Percentiles rank a stretch among this genome's conserved stretches.
phyloP scores from a whole-genome alignment of 768 basidiomycete species.

The Trametes coccinea region DNA sequence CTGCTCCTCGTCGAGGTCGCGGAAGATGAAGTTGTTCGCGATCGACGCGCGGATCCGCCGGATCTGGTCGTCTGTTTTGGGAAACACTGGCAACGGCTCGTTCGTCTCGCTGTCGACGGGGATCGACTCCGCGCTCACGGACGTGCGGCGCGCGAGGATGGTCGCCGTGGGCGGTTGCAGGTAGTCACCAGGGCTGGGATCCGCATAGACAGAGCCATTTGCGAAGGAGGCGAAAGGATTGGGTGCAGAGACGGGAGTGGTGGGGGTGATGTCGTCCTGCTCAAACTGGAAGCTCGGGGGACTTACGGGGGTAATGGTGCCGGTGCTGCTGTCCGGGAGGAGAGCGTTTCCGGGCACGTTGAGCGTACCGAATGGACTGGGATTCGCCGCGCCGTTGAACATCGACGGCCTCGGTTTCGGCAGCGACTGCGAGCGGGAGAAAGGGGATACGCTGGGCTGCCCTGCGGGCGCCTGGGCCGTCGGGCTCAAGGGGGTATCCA shows the following conservation, averaged over 20 bases:
- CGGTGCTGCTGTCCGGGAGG: slow-evolving; percentile 47
- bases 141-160: slow-evolving; percentile 87
- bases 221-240: slow-evolving; percentile 41
- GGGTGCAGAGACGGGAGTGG: slow-evolving; percentile 52
- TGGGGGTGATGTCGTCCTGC: slow-evolving; percentile 59
- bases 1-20: slow-evolving; percentile 96
- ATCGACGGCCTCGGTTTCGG: slow-evolving; percentile 55
- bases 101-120: slow-evolving; percentile 68
- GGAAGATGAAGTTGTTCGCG: slow-evolving; percentile 88
- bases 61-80: slow-evolving; percentile 83
- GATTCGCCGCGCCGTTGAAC: slow-evolving; percentile 49
- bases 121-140: slow-evolving; percentile 95
- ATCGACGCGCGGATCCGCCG: slow-evolving; percentile 87
- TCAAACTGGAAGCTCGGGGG: slow-evolving; percentile 63
- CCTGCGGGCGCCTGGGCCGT: slow-evolving; percentile 35
- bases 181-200: slow-evolving; percentile 54
- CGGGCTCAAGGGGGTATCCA: slow-evolving; percentile 47
- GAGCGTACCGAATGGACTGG: slow-evolving; percentile 74
- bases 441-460: slow-evolving; percentile 53
- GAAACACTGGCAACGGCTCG: slow-evolving; percentile 71
- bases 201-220: slow-evolving; percentile 31
- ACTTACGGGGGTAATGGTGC: slow-evolving; percentile 27
- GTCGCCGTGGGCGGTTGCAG: slow-evolving; percentile 74
- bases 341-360: slow-evolving; percentile 83
- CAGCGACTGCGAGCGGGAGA: slow-evolving; percentile 44